phyloP scores from a whole-genome alignment of 768 basidiomycete species.

The Mycena amicta region DNA sequence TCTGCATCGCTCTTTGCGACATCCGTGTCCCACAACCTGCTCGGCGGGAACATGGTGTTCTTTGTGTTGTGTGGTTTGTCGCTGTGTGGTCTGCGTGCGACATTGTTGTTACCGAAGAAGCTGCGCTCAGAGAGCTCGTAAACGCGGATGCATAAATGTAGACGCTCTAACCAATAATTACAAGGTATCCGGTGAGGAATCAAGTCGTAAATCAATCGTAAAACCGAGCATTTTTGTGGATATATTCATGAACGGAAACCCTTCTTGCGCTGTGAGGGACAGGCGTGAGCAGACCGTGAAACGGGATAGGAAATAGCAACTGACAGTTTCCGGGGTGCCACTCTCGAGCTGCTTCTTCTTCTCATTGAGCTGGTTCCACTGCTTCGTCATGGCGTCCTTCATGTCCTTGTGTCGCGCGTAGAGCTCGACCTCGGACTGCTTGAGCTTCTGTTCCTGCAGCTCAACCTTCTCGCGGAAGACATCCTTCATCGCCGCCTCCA shows the following conservation, averaged over 20 bases:
- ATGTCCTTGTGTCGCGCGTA: slow-evolving; percentile 99
- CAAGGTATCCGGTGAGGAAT: too few relatives aligned
- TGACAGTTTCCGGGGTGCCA: slow-evolving; percentile 38
- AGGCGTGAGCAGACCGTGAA: background rate
- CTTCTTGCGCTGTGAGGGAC: slow-evolving; percentile 4
- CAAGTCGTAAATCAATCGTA: background rate
- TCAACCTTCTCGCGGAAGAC: slow-evolving; percentile 99
- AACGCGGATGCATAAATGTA: background rate
- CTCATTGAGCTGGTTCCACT: slow-evolving; percentile 90
- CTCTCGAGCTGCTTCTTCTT: slow-evolving; percentile 95
- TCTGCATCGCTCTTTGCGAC: slow-evolving; percentile 29
- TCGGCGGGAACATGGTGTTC: slow-evolving; percentile 28
- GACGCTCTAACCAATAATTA: too few relatives aligned
- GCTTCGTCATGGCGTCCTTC: slow-evolving; percentile 98
- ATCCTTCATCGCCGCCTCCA: slow-evolving; percentile 99
- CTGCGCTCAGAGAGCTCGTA: slow-evolving; percentile 4
- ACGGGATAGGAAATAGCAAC: background rate
- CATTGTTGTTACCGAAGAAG: slow-evolving; percentile 6
- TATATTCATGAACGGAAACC: background rate
- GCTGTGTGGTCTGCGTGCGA: slow-evolving; percentile 6
- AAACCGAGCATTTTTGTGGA: too few relatives aligned
- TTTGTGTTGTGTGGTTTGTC: slow-evolving; percentile 13
- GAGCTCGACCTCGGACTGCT: slow-evolving; percentile 98
- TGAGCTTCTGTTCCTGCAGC: slow-evolving; percentile 97
- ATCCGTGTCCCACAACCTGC: slow-evolving; percentile 28